Base-by-base conservation (phyloP, 129 eudicot species). In the Tagetes erecta region DNA sequence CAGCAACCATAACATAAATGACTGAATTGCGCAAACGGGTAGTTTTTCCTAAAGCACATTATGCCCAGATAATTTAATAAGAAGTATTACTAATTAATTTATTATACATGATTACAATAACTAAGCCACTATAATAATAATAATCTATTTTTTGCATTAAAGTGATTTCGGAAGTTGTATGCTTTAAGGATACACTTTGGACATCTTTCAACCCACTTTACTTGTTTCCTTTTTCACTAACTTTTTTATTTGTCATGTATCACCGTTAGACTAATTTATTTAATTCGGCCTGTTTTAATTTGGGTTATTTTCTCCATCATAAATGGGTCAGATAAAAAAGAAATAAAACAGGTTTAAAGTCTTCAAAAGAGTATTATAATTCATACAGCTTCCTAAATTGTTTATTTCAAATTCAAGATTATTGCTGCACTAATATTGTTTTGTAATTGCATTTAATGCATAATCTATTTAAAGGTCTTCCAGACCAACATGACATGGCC, bases 1-100 rank as follows among this genome's bases (percentile, higher is more conserved):
- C 47, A 36, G 37, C 67, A 62, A 6, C 67, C 67, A 62, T 62
- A 9, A 34, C 20, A 60, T 60, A 60, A 5, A 42, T 34, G 66
- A 42, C 3, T 1, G 11, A 31, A 57, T 2, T 27, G 11, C 8
- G 13, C 37, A 57, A 57, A 58, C 6, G 8, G 40, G 14, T 8
- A 58, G 30, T 30, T 60, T 60, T 62, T 62, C 42, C 44, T 3
- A n/a, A 62, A 62, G 13, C 27, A 62, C 27, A 62, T 11, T 62
- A 62, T 36, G 45, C 45, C 45, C 31, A 37, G 9, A 62, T 37
- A 36, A 20, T 20, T 20, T 36, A 10, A 35, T 1, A 35, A 12
- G 42, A 62, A 58, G 37, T 36, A 13, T 37, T 5, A 62, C 44
- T 11, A 37, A 62, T 10, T 62, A 62, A 37, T 36, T 62, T 59